Conservation (phyloP, 2,329 filamentous ascomycete genomes). For the Geosmithia flava region DNA sequence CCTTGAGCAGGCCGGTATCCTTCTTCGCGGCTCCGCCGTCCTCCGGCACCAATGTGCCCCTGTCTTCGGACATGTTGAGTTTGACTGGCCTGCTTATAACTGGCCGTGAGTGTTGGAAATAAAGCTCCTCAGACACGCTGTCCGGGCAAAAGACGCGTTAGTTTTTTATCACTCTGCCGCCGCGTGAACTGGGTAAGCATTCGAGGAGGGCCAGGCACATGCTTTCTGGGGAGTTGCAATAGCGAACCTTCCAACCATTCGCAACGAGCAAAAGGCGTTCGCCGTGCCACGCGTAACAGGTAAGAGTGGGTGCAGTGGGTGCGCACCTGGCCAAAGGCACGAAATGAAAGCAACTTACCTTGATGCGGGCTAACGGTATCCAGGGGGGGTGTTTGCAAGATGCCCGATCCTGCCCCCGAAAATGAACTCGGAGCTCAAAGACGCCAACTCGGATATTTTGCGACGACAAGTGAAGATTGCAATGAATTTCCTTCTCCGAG, state of each 20-base stretch:
- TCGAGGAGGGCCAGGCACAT: background rate
- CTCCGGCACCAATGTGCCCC: slow-evolving; percentile 26
- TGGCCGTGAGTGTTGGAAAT: background rate
- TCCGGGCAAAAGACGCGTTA: background rate
- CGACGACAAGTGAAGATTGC: background rate
- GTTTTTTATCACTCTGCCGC: background rate
- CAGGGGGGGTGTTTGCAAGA: background rate
- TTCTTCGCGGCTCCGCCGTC: slow-evolving; percentile 32
- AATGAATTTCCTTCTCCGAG: background rate
- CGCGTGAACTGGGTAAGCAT: background rate
- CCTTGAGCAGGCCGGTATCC: slow-evolving; percentile 39
- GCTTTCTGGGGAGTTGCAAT: background rate
- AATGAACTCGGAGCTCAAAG: background rate
- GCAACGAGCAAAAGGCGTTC: background rate
- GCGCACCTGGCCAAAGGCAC: background rate
- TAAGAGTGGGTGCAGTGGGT: background rate
- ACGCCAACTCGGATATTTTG: background rate
- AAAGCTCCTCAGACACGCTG: background rate
- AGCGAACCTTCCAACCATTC: background rate
- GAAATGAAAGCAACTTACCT: background rate
- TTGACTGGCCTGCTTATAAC: background rate
- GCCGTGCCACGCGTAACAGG: background rate
- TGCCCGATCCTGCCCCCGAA: background rate
- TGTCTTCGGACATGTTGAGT: slow-evolving; percentile 29
- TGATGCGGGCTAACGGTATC: background rate